Base-by-base conservation (phyloP, 805 yeast species). In the Teunomyces funiuensis region DNA sequence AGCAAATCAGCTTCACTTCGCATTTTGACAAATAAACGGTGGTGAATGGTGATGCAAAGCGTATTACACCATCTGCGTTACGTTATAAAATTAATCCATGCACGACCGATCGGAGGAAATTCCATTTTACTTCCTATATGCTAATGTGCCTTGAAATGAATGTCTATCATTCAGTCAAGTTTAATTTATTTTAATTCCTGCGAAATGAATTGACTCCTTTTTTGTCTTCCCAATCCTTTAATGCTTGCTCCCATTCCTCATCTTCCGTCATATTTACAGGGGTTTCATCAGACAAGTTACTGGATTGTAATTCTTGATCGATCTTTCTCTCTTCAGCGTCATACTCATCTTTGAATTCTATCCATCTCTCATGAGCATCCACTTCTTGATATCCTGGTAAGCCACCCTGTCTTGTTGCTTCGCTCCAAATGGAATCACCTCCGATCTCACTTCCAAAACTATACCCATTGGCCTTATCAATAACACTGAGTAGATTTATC, bases 361-460 rank as follows among this genome's bases (percentile, higher is more conserved):
- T 77, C 99, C 99, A 93, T 45, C 99, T 73, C 50, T 93, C 99
- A 52, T 93, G 99, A 4, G 88, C 78, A 58, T 90, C 97, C 5
- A 79, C 67, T 11, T 76, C 77, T 36, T 69, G 64, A 23, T 43
- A 50, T 4, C 70, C 80, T 33, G 73, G 60, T 34, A 72, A 62
- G 8, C 86, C 81, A 28, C 90, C 83, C 40, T 86, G 88, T 49
- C 98, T 74, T 0, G 91, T 77, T 0, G 97, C 96, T 52, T 91
- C 96, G n/a, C 89, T 86, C 99, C 99, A 93, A 2, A 93, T 81
- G 0, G 91, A 79, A 57, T 93, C 99, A n/a, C 98, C 99, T 2
- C 97, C 96, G 6, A 91, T 74, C 52, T 93, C 99, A 22, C 89
- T 86, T 0, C 99, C 99, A 68, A 88, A 88, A 51, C 86, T 76